These are phyloP conservation scores for Alternaria infectoria DNA, from an alignment of 2,329 filamentous ascomycete genomes.

Conservation along the genomic window DNA sequence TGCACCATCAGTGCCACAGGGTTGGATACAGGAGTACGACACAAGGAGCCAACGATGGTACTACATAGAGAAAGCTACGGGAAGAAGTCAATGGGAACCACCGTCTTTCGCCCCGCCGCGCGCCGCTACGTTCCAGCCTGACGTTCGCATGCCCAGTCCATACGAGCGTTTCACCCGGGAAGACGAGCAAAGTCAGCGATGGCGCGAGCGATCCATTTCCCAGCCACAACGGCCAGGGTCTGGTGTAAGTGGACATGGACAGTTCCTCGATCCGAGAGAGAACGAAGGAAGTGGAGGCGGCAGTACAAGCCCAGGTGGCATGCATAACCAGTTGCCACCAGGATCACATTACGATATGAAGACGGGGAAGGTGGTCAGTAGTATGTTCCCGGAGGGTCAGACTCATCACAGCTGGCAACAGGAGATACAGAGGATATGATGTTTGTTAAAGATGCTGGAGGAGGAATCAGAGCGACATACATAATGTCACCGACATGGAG, in stretches of 20 bases:
- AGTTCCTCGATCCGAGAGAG: conserved; percentile 2
- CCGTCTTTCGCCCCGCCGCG: conserved; percentile 19
- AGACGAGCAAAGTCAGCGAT: background rate
- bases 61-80: conserved; percentile 66
- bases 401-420: conserved; percentile 4
- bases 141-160: conserved; percentile 1
- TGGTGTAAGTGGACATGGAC: background rate
- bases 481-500: background rate
- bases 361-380: conserved; percentile 18
- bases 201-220: conserved; percentile 1
- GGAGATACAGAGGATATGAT: conserved; percentile 11
- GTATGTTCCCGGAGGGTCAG: conserved; percentile 22
- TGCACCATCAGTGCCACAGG: conserved; percentile 41
- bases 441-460: background rate
- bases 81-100: conserved; percentile 67
- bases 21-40: conserved; percentile 69
- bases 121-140: conserved; percentile 4
- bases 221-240: conserved; percentile 8
- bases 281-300: background rate
- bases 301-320: background rate
- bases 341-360: conserved; percentile 21
- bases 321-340: conserved; percentile 14
- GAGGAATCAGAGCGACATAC: background rate
- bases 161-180: background rate
- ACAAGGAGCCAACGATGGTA: conserved; percentile 66